Base-by-base conservation (phyloP, 1,284 basidiomycete genomes). In the Malassezia sympodialis region DNA sequence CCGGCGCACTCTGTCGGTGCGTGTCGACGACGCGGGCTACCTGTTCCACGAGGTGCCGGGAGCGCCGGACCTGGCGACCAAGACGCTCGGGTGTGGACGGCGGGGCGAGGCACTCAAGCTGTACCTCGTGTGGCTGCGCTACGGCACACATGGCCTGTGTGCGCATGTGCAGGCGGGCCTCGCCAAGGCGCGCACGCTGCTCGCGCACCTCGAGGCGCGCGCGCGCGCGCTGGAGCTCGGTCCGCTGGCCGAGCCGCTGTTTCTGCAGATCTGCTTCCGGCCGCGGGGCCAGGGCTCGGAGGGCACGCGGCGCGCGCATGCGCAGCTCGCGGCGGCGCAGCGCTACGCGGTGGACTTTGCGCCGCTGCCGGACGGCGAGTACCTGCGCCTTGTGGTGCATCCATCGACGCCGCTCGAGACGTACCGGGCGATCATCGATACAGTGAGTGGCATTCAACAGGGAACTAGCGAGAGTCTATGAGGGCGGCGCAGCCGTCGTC, bases 71-170 rank as follows among this genome's bases (percentile, higher is more conserved):
- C 53, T 59, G n/a, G 62, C 67, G 15, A 56, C 61, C 60, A 71
- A 67, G 63, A 73, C 64, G 51, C 75, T 62, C 62, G 69, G 60
- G 14, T 78, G 77, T 49, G 77, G 77, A 0, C 61, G 77, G 4
- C 61, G 68, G 6, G 75, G 74, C 10, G 77, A 78, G 46, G 71
- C 75, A 1, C 62, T 78, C 51, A 78, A 78, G 55, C 59, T 78
- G 39, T 77, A 73, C 67, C 63, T 77, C 15, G 66, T 72, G 23
- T 77, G 76, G 76, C 54, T 66, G n/a, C 69, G 72, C 17, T 71
- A 73, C 50, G 76, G 76, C 32, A 62, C 65, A 12, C 43, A 47
- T 0, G 75, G 73, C 3, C 61, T 76, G 26, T 73, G 68, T 11
- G 17, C 26, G 0, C 66, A 72, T 17, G 63, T 77, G 21, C 72